Evolutionary conservation across 257 asterid species (phyloP).

Genomic region (Lycium barbarum): DNA sequence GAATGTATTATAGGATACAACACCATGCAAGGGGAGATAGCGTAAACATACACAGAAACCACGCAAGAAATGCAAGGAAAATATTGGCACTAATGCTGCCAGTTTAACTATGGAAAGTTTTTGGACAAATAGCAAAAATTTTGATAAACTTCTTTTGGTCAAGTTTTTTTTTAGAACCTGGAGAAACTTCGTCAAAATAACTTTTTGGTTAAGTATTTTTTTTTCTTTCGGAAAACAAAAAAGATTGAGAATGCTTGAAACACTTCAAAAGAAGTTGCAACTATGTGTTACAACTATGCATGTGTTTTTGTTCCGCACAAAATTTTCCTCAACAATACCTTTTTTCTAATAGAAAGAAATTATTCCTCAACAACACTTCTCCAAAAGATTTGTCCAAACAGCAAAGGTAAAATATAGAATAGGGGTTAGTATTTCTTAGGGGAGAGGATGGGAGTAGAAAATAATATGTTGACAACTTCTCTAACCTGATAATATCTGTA

Average conservation of each 20-base stretch:
- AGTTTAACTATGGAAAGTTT: background rate
- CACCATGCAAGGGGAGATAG: background rate
- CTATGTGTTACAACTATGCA: background rate
- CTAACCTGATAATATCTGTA: background rate
- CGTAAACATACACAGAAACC: background rate
- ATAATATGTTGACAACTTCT: background rate
- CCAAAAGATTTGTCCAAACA: too few species aligned
- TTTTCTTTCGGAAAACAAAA: background rate
- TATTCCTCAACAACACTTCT: too few species aligned
- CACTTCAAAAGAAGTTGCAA: background rate
- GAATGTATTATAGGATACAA: background rate
- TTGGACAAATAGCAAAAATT: background rate
- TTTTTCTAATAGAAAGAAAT: too few species aligned
- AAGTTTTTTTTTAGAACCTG: background rate
- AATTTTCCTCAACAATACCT: background rate
- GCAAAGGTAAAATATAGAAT: background rate
- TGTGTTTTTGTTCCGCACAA: background rate
- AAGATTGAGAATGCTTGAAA: background rate
- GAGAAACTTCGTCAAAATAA: background rate
- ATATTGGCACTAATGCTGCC: background rate
- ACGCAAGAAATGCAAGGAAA: background rate
- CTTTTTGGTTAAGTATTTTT: background rate
- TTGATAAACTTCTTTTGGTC: slow-evolving; percentile 2
- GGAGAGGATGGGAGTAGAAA: background rate
- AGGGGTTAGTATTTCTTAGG: background rate